phyloP scores from a whole-genome alignment of 352 stramenopile species.

The Pythium plurisporium region DNA sequence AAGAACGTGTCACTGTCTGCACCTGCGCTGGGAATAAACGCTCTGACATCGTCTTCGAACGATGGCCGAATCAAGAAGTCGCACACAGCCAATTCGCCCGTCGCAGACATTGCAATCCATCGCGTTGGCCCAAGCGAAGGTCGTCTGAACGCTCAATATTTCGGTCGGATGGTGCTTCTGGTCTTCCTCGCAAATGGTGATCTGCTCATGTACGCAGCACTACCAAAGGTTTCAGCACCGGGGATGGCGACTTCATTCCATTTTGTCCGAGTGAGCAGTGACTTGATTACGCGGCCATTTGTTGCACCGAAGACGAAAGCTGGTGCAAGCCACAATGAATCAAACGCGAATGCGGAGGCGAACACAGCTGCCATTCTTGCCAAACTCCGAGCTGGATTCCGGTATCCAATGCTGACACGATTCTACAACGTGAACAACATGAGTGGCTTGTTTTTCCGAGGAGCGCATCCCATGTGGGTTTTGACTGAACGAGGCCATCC shows the following conservation, averaged over 20 bases:
- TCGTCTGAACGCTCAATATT: conserved; percentile 63
- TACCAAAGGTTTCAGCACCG: conserved; percentile 38
- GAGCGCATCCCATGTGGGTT: conserved; percentile 82
- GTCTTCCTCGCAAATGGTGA: conserved; percentile 85
- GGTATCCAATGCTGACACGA: conserved; percentile 81
- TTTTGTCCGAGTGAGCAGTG: conserved; percentile 61
- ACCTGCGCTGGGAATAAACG: conserved; percentile 66
- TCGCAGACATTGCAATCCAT: conserved; percentile 81
- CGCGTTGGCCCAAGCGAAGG: conserved; percentile 73
- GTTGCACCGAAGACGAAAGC: conserved; percentile 53
- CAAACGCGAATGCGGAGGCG: conserved; percentile 46
- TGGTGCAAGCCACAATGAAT: conserved; percentile 35
- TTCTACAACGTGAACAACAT: conserved; percentile 85
- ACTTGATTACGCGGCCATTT: conserved; percentile 77
- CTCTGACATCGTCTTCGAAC: conserved; percentile 60
- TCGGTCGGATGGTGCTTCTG: conserved; percentile 75
- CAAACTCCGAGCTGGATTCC: conserved; percentile 73
- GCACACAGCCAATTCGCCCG: conserved; percentile 73
- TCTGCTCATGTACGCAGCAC: conserved; percentile 71
- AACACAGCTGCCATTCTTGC: conserved; percentile 66
- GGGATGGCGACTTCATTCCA: conserved; percentile 38
- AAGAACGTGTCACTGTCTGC: conserved; percentile 51
- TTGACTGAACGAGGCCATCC: conserved; percentile 60
- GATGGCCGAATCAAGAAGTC: conserved; percentile 79
- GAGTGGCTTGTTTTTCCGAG: conserved; percentile 82